Conservation (phyloP, 495 filamentous ascomycete species). For the Poronia punctata region DNA sequence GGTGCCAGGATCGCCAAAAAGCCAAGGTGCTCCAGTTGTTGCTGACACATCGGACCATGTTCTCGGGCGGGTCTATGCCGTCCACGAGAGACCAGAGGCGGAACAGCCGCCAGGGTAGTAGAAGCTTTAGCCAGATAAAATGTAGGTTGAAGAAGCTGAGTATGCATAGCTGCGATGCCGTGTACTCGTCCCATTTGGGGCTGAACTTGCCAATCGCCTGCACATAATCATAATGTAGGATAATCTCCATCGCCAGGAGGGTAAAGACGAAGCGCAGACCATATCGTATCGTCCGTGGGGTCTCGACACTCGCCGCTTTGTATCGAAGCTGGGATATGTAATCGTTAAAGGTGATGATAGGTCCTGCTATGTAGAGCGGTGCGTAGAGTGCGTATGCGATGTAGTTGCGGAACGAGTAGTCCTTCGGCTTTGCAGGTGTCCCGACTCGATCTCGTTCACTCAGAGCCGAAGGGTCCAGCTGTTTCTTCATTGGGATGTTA, state of each 20-base stretch:
- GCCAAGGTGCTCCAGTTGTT: constrained; percentile 88
- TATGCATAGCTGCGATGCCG: constrained; percentile 80
- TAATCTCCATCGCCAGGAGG: constrained; percentile 85
- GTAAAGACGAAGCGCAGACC: constrained; percentile 73
- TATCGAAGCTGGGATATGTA: constrained; percentile 81
- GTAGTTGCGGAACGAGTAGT: constrained; percentile 79
- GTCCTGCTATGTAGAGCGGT: constrained; percentile 85
- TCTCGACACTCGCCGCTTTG: constrained; percentile 58
- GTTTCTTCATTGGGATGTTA: constrained; percentile 91
- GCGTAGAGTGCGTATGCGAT: constrained; percentile 84
- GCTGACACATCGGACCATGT: constrained; percentile 95
- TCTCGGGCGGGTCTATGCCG: constrained; percentile 90
- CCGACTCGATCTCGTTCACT: constrained; percentile 81
- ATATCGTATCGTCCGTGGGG: constrained; percentile 63
- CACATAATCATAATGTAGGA: constrained; percentile 90
- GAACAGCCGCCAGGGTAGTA: constrained; percentile 96
- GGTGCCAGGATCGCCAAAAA: constrained; percentile 97
- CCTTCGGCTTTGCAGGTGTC: constrained; percentile 59
- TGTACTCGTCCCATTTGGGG: constrained; percentile 75
- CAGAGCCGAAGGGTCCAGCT: constrained; percentile 75
- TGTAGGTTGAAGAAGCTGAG: constrained; percentile 95
- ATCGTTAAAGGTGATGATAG: constrained; percentile 96
- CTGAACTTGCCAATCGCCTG: constrained; percentile 82
- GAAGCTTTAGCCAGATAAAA: constrained; percentile 95
- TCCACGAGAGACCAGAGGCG: constrained; percentile 88